Evolutionary conservation across 1,139 yeast species (phyloP), one percentile per base, ranked within the genome.

Genomic region (Keqinozyma sinolaborantium): DNA sequence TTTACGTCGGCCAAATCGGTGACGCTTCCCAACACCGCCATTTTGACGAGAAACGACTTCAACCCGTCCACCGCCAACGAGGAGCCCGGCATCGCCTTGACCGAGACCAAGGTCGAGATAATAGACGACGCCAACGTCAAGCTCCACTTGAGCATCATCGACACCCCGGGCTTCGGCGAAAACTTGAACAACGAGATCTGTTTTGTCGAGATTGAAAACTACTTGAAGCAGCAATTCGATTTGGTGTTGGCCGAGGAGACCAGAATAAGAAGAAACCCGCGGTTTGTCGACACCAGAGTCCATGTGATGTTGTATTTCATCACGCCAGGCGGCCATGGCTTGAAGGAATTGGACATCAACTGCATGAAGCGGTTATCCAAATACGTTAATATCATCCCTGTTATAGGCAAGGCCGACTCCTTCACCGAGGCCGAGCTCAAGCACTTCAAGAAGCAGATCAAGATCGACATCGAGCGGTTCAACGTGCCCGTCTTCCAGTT

Each of bases 221-320:
- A 80, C 54, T 65, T 92, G 44, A 92, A 85, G 51, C 86, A 81
- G 52, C 97, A 90, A 57, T 90, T 85, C 56, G 98, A 92, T 58
- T 87, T 84, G 47, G 94, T 90, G 25, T 72, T 92, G 44, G 81
- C 86, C 10, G 97, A 92, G 58, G 97, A 92, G 56, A 82, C 95
- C 12, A 75, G 95, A 41, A 86, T 92, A 44, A 80, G 85, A 60
- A 79, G 98, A 73, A 83, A 83, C 49, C 94, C 94, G 19, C 60
- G 88, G 34, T 83, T 83, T 46, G 79, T 77, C 42, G 94, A 83
- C 53, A 78, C 87, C 7, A 70, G 90, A 49, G 86, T 83, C 28
- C 94, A 83, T 50, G 78, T 75, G 4, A 71, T 83, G 47, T 58
- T 83, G 34, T 83, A 83, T 52, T 81, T 83, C 45, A 71, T 83